Evolutionary conservation across 257 asterid genomes (phyloP), one percentile per base, ranked within the genome.

Genomic region (Thymus quinquecostatus): DNA sequence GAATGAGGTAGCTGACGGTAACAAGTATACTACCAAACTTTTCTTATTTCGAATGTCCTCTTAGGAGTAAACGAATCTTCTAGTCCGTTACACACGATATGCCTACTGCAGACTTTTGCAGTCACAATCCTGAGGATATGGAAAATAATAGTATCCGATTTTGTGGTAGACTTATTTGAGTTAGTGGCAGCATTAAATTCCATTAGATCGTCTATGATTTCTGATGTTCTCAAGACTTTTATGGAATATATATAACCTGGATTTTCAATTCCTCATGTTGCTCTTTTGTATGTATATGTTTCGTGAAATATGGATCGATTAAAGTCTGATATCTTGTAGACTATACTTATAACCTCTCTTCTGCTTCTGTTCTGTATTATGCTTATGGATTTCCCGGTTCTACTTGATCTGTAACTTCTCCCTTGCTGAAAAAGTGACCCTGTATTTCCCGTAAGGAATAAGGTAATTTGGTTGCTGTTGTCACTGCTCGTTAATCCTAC

Each of bases 391-490:
- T 43, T 9, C n/a, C 57, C 11, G 1, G 28, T 21, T 40, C 10
- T 50, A 2, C 41, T 53, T 53, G 63, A 21, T 2, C 11, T 8
- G 10, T 44, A 44, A 4, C 32, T 48, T 57, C 8, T 43, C 54
- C 29, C 10, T 59, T 34, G 33, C 27, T 54, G 21, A 58, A 32
- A 29, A 55, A 55, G n/a, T 55, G 38, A 28, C 5, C 5, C 2
- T 29, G 38, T 28, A 55, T 30, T 51, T 51, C 11, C 4, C 21
- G 21, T n/a, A 11, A 2, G 8, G 38, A 49, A 33, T 59, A n/a
- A 70, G 13, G 21, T 50, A 28, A 11, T 71, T 71, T 49, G 48
- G 33, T 71, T 71, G 21, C 36, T 29, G 33, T 41, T 29, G 33
- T 41, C 64, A 28, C 5, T 45, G 21, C 47, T 72, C 40, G 70